Conservation (phyloP, 345 rosid genomes). For the Moricandia moricandioides region DNA sequence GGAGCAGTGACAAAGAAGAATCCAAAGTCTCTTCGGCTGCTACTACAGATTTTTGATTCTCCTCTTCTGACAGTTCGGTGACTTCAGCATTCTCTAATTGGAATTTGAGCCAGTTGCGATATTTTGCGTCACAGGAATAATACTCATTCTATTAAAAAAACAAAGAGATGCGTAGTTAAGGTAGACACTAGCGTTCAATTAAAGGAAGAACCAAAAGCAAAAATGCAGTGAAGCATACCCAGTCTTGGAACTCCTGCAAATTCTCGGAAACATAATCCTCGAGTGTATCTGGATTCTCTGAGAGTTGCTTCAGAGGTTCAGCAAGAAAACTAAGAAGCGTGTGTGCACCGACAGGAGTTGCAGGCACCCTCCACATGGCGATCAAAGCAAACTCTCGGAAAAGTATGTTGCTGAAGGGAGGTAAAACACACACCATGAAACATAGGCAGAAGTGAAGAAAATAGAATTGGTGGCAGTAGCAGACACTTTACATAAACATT, state of each 20-base stretch:
- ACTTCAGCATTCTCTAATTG: slow-evolving; percentile 74
- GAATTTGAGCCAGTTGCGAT: slow-evolving; percentile 91
- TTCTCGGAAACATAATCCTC: slow-evolving; percentile 71
- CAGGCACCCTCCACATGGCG: slow-evolving; percentile 99
- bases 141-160: slow-evolving; percentile 63
- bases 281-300: slow-evolving; percentile 58
- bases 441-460: slow-evolving; percentile 15
- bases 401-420: slow-evolving; percentile 64
- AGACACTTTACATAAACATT: not conserved
- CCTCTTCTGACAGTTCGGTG: slow-evolving; percentile 68
- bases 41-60: slow-evolving; percentile 52
- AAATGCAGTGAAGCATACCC: slow-evolving; percentile 57
- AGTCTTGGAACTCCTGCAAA: slow-evolving; percentile 84
- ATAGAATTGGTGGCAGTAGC: not conserved
- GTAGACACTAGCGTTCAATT: not conserved
- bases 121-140: slow-evolving; percentile 93
- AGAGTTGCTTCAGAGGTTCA: slow-evolving; percentile 94
- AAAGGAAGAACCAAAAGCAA: slow-evolving; percentile 3
- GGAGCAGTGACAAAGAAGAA: slow-evolving; percentile 61
- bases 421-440: slow-evolving; percentile 9
- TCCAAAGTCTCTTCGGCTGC: slow-evolving; percentile 72
- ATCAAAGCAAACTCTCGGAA: slow-evolving; percentile 95
- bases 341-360: slow-evolving; percentile 96
- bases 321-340: slow-evolving; percentile 87
- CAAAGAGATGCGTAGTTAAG: not conserved